These are phyloP conservation scores for Bipolaris victoriae DNA, from an alignment of 2,329 filamentous ascomycete species.

Conservation along the genomic window DNA sequence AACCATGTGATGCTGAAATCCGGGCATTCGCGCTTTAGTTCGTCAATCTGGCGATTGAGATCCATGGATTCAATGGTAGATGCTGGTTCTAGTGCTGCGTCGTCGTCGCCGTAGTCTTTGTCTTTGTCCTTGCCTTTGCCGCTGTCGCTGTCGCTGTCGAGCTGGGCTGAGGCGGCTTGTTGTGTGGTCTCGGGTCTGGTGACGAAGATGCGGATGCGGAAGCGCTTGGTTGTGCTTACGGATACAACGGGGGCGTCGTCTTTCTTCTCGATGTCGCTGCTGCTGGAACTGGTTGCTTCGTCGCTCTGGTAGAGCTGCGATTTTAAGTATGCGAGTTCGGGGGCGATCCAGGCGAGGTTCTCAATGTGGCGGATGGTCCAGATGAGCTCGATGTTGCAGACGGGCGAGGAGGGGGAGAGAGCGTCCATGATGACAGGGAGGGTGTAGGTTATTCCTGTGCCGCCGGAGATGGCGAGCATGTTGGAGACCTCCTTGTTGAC, in stretches of 20 bases:
- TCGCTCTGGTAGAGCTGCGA: background rate
- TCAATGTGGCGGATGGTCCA: conserved; percentile 10
- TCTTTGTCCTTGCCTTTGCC: background rate
- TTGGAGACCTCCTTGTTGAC: conserved; percentile 6
- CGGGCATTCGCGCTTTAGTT: conserved; percentile 1
- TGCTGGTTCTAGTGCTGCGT: background rate
- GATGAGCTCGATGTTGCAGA: conserved; percentile 10
- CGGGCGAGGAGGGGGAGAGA: background rate
- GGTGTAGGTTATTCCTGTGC: conserved; percentile 11
- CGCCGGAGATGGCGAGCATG: conserved; percentile 9
- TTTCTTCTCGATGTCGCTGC: background rate
- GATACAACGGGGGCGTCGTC: conserved; percentile 1
- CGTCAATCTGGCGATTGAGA: conserved; percentile 1
- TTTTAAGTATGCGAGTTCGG: conserved; percentile 6
- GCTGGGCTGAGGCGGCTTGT: background rate
- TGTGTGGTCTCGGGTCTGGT: background rate
- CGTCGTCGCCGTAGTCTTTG: background rate
- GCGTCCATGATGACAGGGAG: conserved; percentile 9
- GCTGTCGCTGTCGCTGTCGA: background rate
- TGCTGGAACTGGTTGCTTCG: background rate
- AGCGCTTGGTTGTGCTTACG: background rate
- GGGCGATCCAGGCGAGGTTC: conserved; percentile 8
- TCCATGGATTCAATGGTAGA: background rate
- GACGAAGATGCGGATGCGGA: conserved; percentile 9
- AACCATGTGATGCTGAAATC: conserved; percentile 12